Base-by-base conservation (phyloP, 2,329 filamentous ascomycete species). In the Hypoxylon sp. region DNA sequence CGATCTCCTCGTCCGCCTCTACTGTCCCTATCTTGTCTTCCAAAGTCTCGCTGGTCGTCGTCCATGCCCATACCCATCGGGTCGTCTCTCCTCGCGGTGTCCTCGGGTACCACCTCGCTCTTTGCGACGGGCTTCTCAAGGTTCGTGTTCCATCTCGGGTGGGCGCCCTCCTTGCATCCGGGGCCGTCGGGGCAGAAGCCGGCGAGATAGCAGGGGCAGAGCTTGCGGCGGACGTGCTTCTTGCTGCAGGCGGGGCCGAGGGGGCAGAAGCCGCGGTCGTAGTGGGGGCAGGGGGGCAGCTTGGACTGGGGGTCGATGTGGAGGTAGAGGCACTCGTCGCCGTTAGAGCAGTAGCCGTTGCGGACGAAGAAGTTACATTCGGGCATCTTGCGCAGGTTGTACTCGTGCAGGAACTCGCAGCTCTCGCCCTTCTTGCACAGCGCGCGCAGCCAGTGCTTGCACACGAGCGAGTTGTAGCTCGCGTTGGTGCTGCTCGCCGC, bases 381-480 rank as follows among this genome's bases (percentile, higher is more conserved):
- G 62, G 95, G 93, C 92, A 98, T 98, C 76, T 95, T 93, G 63
- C 95, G 88, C 67, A 99, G 84, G 78, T 99, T 98, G 81, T 97
- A 99, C 78, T 98, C 95, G 82, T 99, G 95, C 45, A 98, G 82
- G 71, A 98, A 99, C 79, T 99, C 95, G 86, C 95, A 99, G 67
- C 88, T 86, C 72, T 97, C 89, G 69, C 94, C 95, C 78, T 98
- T 98, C 74, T 99, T 99, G 82, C 95, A 99, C 17, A 99, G 86
- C 0, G 93, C 94, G 64, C 96, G 91, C 71, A 98, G 87, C 88
- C 95, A 98, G 82, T 98, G 95, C 80, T 99, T 99, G 86, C 95
- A 99, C 60, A 99, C 94, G 13, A 98, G 86, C 72, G 85, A 90
- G 78, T 89, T 91, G 73, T 89, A 89, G 27, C 86, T 87, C 35